phyloP scores from a whole-genome alignment of 495 filamentous ascomycete species.

The Pyrenopolyporus hunteri region DNA sequence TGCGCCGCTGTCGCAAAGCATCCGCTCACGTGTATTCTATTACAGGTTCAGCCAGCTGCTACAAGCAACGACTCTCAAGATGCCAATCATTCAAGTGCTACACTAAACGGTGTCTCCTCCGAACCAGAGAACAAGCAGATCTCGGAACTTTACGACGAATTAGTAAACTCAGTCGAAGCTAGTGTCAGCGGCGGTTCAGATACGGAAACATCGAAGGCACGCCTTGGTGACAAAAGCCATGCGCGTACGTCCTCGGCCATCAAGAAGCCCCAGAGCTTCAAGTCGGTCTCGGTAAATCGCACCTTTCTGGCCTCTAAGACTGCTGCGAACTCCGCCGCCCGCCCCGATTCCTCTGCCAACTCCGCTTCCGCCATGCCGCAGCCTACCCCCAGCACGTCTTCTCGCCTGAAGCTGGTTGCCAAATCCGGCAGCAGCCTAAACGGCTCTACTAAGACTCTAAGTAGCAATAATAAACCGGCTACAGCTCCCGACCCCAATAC shows the following conservation, averaged over 20 bases:
- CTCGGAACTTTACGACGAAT: slow-evolving; percentile 56
- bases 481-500: slow-evolving; percentile 65
- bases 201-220: slow-evolving; percentile 63
- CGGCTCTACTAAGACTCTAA: slow-evolving; percentile 53
- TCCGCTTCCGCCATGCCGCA: slow-evolving; percentile 43
- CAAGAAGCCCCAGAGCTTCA: slow-evolving; percentile 89
- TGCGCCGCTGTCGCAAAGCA: slow-evolving; percentile 18
- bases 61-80: slow-evolving; percentile 47
- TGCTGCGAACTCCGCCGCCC: slow-evolving; percentile 51
- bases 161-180: slow-evolving; percentile 59
- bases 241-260: slow-evolving; percentile 68
- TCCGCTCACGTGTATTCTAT: slow-evolving; percentile 21
- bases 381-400: slow-evolving; percentile 45
- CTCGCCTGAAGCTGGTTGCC: slow-evolving; percentile 59
- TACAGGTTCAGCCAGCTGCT: slow-evolving; percentile 36
- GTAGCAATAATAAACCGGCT: slow-evolving; percentile 60
- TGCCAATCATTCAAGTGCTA: slow-evolving; percentile 48
- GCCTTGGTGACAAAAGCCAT: slow-evolving; percentile 63
- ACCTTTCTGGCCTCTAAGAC: slow-evolving; percentile 70
- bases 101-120: slow-evolving; percentile 55
- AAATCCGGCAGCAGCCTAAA: slow-evolving; percentile 59
- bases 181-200: slow-evolving; percentile 72
- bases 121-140: slow-evolving; percentile 58
- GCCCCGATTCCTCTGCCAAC: slow-evolving; percentile 55
- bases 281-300: slow-evolving; percentile 93